phyloP scores from a whole-genome alignment of 305 asterid species.

The Euphrasia arctica region DNA sequence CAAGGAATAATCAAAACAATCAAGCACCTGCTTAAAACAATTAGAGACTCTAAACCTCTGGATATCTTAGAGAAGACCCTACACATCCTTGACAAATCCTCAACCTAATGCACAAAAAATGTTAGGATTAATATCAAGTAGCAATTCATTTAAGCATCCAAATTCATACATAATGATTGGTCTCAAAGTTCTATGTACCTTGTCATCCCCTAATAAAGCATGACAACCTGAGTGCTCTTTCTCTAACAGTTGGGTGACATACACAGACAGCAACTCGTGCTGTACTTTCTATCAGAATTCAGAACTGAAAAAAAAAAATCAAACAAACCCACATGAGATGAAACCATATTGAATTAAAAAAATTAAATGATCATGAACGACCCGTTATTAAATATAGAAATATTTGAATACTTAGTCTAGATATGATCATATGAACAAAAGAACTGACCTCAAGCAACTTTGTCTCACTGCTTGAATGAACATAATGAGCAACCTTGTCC shows the following conservation, averaged over 20 bases:
- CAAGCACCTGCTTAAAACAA: constrained; percentile 84
- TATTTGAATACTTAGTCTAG: constrained; percentile 10
- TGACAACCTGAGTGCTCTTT: constrained; percentile 63
- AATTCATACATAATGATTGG: too few relatives aligned
- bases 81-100: constrained; percentile 88
- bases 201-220: too few relatives aligned
- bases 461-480: constrained; percentile 66
- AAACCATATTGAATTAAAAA: constrained; percentile 13
- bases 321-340: not conserved
- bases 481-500: constrained; percentile 69
- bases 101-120: constrained; percentile 46
- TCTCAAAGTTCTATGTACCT: too few relatives aligned
- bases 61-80: constrained; percentile 90
- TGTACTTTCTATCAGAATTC: constrained; percentile 61
- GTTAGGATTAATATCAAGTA: constrained; percentile 18
- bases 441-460: constrained; percentile 75
- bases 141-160: not conserved
- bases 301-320: too few relatives aligned
- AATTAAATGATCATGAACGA: not conserved
- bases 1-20: constrained; percentile 8
- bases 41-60: constrained; percentile 82
- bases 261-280: constrained; percentile 80
- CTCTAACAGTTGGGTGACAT: constrained; percentile 86
- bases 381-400: not conserved
- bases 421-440: constrained; percentile 25